phyloP scores from a whole-genome alignment of 225 moss, liverwort and hornwort species.

The Rhytidiadelphus loreus region DNA sequence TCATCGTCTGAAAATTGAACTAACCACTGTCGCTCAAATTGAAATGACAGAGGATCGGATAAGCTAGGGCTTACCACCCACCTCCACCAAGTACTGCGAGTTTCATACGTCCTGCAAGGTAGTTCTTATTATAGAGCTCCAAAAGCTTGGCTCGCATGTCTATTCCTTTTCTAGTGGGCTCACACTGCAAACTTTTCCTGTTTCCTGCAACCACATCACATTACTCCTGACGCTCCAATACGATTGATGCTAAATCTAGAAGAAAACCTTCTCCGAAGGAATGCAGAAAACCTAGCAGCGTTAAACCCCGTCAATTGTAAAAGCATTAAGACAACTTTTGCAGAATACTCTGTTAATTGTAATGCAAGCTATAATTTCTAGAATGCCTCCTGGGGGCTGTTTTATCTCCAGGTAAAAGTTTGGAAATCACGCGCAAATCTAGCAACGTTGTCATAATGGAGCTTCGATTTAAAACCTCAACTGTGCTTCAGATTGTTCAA shows the following conservation, averaged over 20 bases:
- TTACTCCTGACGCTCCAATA: not conserved
- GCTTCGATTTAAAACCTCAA: not conserved
- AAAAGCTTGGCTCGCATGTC: slow-evolving; percentile 47
- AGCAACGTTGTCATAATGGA: not conserved
- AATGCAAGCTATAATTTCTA: not conserved
- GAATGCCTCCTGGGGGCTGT: not conserved
- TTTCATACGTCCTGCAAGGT: slow-evolving; percentile 50
- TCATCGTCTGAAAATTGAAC: not conserved
- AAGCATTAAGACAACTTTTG: not conserved
- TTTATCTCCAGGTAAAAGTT: not conserved
- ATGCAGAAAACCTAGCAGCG: not conserved
- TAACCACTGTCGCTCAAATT: not conserved
- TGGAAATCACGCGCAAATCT: not conserved
- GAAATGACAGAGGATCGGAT: not conserved
- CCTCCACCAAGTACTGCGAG: slow-evolving; percentile 60
- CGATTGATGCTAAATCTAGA: not conserved
- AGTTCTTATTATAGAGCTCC: slow-evolving; percentile 35
- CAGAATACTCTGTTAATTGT: not conserved
- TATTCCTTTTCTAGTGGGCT: slow-evolving; percentile 25
- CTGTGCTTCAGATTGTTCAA: not conserved
- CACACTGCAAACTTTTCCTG: slow-evolving; percentile 41
- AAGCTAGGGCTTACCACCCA: slow-evolving; percentile 60
- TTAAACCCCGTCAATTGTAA: not conserved
- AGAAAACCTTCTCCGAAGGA: not conserved
- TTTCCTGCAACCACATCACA: slow-evolving; percentile 27